phyloP scores from a whole-genome alignment of 768 basidiomycete genomes.

The Termitomyces sp. region DNA sequence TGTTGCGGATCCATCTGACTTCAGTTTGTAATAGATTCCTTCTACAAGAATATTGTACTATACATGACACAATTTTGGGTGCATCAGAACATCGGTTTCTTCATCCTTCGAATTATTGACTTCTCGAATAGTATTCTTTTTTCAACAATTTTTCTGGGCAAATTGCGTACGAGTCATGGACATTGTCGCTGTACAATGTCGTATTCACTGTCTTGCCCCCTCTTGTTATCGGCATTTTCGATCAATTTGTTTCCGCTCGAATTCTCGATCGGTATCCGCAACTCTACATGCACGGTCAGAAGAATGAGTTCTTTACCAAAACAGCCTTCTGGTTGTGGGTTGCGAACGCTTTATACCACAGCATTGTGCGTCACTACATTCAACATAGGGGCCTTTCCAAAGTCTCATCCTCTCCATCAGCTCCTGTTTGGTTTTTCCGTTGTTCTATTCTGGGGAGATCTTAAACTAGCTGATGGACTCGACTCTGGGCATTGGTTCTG shows the following conservation, averaged over 20 bases:
- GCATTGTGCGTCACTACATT: slow-evolving; percentile 49
- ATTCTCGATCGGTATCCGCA: slow-evolving; percentile 97
- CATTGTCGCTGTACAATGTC: slow-evolving; percentile 94
- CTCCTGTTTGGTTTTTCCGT: slow-evolving; percentile 84
- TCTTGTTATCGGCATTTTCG: slow-evolving; percentile 95
- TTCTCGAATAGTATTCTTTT: slow-evolving; percentile 77
- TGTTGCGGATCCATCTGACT: slow-evolving; percentile 2
- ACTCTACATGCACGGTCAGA: slow-evolving; percentile 89
- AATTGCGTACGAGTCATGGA: slow-evolving; percentile 98
- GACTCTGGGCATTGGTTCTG: slow-evolving; percentile 98
- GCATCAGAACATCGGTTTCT: slow-evolving; percentile 11
- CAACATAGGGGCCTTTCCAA: neutral
- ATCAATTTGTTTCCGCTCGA: slow-evolving; percentile 96
- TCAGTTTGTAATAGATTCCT: slow-evolving; percentile 59
- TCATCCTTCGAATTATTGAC: neutral
- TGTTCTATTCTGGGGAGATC: slow-evolving; percentile 88
- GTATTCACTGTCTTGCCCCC: slow-evolving; percentile 95
- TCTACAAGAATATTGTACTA: slow-evolving; percentile 98
- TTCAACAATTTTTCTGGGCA: slow-evolving; percentile 99
- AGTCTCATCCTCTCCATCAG: slow-evolving; percentile 31
- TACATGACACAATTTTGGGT: slow-evolving; percentile 99
- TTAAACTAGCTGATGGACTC: slow-evolving; percentile 73
- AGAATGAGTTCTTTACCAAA: slow-evolving; percentile 89
- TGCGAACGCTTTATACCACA: slow-evolving; percentile 85
- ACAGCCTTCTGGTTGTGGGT: slow-evolving; percentile 93